phyloP scores from a whole-genome alignment of 2,329 filamentous ascomycete species.

The Xylariaceae sp. region DNA sequence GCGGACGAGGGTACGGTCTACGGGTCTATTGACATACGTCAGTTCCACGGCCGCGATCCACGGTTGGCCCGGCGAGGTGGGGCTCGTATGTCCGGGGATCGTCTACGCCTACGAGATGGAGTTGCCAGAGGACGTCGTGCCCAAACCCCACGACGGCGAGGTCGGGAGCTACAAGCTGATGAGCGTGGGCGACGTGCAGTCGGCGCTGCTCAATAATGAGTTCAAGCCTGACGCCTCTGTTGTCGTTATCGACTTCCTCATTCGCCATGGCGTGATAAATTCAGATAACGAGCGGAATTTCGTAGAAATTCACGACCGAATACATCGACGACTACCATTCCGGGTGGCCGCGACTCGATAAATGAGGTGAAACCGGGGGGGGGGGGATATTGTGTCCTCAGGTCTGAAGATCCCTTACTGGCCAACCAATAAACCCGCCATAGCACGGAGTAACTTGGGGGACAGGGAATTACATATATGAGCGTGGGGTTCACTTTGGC shows the following conservation, averaged over 20 bases:
- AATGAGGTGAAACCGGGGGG: too few species aligned
- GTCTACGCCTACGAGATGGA: conserved; percentile 72
- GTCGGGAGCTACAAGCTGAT: conserved; percentile 70
- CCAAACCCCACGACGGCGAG: conserved; percentile 68
- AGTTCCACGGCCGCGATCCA: conserved; percentile 49
- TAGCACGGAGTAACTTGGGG: too few species aligned
- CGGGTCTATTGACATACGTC: conserved; percentile 62
- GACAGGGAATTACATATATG: too few species aligned
- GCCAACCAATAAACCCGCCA: too few species aligned
- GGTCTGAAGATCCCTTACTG: background rate
- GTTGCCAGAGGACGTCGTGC: conserved; percentile 51
- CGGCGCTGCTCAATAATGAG: conserved; percentile 57
- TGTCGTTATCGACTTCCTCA: conserved; percentile 75
- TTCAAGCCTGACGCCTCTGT: conserved; percentile 83
- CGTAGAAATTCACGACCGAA: conserved; percentile 54
- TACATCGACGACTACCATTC: conserved; percentile 41
- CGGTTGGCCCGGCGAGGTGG: conserved; percentile 59
- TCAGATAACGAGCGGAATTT: conserved; percentile 67
- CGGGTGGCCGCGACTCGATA: conserved; percentile 11
- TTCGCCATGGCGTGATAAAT: conserved; percentile 69
- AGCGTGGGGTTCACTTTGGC: too few species aligned
- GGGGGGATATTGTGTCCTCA: background rate
- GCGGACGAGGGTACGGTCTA: conserved; percentile 43
- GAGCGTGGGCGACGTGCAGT: conserved; percentile 53
- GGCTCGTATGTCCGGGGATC: conserved; percentile 35